A percentile compares a stretch with the other conserved stretches of the same genome.
These are phyloP conservation scores for Cordyceps cateniannulata DNA, from an alignment of 2,329 filamentous ascomycete species.

Conservation along the genomic window DNA sequence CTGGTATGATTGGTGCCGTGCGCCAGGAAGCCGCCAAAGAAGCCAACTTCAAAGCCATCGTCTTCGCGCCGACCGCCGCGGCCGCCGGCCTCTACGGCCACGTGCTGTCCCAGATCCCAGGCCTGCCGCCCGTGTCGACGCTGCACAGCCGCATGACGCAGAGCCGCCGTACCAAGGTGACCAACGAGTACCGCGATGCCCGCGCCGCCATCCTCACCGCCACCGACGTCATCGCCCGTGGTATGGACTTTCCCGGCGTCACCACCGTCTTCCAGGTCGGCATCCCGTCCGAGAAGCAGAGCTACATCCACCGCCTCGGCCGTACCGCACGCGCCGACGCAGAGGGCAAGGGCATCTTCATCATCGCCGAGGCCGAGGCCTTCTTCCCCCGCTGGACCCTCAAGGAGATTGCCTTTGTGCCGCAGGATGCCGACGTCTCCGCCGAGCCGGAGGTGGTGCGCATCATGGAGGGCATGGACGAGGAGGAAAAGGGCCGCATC, in stretches of 20 bases:
- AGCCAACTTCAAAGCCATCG: constrained; percentile 71
- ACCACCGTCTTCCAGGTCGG: constrained; percentile 61
- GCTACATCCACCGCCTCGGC: constrained; percentile 62
- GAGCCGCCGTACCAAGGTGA: constrained; percentile 45
- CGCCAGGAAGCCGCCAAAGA: constrained; percentile 35
- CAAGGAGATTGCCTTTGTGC: constrained; percentile 47
- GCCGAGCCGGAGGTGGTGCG: constrained; percentile 29
- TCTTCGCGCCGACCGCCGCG: constrained; percentile 64
- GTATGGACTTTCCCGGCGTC: constrained; percentile 67
- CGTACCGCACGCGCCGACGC: constrained; percentile 61
- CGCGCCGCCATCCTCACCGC: constrained; percentile 52
- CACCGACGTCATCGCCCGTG: constrained; percentile 64
- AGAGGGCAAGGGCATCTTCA: constrained; percentile 54
- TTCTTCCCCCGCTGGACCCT: constrained; percentile 44
- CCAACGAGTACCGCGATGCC: constrained; percentile 56
- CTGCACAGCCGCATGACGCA: constrained; percentile 48
- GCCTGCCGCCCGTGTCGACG: constrained; percentile 36
- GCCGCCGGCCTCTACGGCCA: constrained; percentile 45
- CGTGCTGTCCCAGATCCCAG: constrained; percentile 33
- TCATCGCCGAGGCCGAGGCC: constrained; percentile 46
- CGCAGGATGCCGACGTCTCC: constrained; percentile 40
- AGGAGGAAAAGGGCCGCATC: constrained; percentile 37
- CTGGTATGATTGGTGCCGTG: constrained; percentile 52
- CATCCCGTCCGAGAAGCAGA: constrained; percentile 51
- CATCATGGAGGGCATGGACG: constrained; percentile 37